A percentile compares a stretch with the other conserved stretches of the same genome.
Evolutionary conservation across 2,329 filamentous ascomycete species (phyloP).

Genomic region (Venturia oleaginea): DNA sequence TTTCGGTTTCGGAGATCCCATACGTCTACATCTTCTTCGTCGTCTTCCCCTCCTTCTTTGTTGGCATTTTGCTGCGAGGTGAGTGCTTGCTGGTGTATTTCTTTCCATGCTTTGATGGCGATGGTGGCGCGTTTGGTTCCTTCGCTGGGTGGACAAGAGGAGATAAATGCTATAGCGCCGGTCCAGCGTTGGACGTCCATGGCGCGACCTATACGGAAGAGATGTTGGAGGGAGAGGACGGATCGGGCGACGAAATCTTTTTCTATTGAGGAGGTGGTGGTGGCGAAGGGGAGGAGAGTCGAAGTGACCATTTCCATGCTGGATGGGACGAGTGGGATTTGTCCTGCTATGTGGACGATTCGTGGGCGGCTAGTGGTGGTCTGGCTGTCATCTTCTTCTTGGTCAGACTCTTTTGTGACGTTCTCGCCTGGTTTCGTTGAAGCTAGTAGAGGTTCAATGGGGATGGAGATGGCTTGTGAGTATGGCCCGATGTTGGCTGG

Average conservation of each 20-base stretch:
- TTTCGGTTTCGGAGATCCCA: conserved; percentile 51
- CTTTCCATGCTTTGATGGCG: conserved; percentile 38
- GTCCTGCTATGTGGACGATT: conserved; percentile 68
- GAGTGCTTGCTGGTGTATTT: conserved; percentile 18
- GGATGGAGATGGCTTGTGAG: conserved; percentile 69
- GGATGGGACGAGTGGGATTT: conserved; percentile 78
- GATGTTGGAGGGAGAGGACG: conserved; percentile 72
- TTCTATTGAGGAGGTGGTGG: conserved; percentile 10
- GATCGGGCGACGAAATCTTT: conserved; percentile 48
- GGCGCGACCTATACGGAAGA: conserved; percentile 71
- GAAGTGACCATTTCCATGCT: conserved; percentile 55
- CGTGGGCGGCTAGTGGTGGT: conserved; percentile 12
- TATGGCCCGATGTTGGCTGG: conserved; percentile 97
- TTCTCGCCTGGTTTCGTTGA: neutral
- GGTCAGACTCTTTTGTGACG: neutral
- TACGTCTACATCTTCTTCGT: conserved; percentile 47
- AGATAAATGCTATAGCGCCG: conserved; percentile 65
- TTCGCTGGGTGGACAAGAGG: conserved; percentile 14
- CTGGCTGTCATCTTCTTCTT: conserved; percentile 14
- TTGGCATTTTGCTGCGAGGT: conserved; percentile 32
- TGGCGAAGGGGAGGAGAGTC: neutral
- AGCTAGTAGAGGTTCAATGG: conserved; percentile 25
- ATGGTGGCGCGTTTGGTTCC: conserved; percentile 25
- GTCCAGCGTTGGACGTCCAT: conserved; percentile 67
- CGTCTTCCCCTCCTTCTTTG: conserved; percentile 37